phyloP scores from a whole-genome alignment of 768 basidiomycete genomes.

The Austroboletus eburneus region DNA sequence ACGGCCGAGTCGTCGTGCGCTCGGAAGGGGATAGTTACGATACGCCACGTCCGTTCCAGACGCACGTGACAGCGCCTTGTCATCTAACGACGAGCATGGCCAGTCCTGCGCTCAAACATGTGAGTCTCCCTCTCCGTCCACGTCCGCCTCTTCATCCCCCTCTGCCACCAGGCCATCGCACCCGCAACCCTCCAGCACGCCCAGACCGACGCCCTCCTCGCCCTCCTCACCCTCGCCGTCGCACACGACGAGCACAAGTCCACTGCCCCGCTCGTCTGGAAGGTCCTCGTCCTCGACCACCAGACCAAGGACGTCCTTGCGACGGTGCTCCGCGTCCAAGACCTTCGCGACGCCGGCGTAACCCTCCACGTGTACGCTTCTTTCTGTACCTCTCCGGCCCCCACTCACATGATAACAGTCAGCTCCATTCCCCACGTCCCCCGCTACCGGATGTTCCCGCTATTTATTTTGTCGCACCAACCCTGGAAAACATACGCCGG shows the following conservation, averaged over 20 bases:
- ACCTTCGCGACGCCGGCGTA: constrained; percentile 93
- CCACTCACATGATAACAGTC: constrained; percentile 44
- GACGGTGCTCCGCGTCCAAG: constrained; percentile 92
- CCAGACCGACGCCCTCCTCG: constrained; percentile 81
- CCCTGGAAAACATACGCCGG: constrained; percentile 76
- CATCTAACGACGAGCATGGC: constrained; percentile 33
- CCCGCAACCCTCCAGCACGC: constrained; percentile 75
- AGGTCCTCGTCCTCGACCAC: constrained; percentile 92
- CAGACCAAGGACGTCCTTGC: constrained; percentile 95
- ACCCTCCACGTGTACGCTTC: constrained; percentile 90
- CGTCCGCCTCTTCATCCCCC: constrained; percentile 24
- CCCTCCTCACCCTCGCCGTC: constrained; percentile 82
- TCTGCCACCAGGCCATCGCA: constrained; percentile 33
- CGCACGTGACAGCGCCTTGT: constrained; percentile 17
- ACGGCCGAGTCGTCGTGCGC: no score
- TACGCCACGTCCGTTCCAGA: no score
- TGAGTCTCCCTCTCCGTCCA: constrained; percentile 17
- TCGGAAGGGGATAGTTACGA: no score
- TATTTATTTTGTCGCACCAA: constrained; percentile 94
- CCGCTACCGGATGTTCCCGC: constrained; percentile 93
- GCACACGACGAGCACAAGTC: constrained; percentile 47
- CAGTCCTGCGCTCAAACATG: constrained; percentile 43
- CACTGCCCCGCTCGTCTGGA: constrained; percentile 85
- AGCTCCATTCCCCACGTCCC: constrained; percentile 86
- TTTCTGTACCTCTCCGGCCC: background rate